These are phyloP conservation scores for Nymphaea thermarum DNA, from an alignment of 164 flowering plant genomes.

Conservation along the genomic window DNA sequence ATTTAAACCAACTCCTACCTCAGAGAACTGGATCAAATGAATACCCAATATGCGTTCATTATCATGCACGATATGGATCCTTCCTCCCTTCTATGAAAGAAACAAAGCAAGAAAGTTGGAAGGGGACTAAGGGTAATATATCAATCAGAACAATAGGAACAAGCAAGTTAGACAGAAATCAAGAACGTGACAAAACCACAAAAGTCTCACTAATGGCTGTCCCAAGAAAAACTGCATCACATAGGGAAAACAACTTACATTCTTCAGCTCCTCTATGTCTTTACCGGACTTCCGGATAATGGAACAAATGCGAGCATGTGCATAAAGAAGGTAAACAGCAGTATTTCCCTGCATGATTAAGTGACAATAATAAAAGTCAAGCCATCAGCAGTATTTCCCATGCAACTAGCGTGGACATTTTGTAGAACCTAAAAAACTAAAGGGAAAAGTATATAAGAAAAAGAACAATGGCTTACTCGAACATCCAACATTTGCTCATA, in stretches of 20 bases:
- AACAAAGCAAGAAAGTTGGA: not conserved
- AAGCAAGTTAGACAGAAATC: not conserved
- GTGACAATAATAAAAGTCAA: not conserved
- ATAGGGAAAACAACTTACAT: conserved; percentile 28
- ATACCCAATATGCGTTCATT: conserved; percentile 79
- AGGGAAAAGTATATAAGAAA: no score
- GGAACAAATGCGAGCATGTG: conserved; percentile 97
- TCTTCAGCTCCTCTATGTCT: conserved; percentile 71
- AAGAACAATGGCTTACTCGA: not conserved
- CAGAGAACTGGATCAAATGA: conserved; percentile 82
- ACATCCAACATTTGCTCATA: conserved; percentile 78
- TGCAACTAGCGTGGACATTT: no score
- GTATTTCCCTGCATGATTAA: conserved; percentile 73
- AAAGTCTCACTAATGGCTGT: not conserved
- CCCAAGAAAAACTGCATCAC: not conserved
- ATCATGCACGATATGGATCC: conserved; percentile 33
- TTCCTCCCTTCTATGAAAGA: not conserved
- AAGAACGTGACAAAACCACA: not conserved
- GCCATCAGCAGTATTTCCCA: no score
- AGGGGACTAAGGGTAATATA: not conserved
- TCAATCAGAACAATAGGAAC: not conserved
- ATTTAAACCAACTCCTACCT: conserved; percentile 29
- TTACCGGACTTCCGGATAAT: conserved; percentile 87
- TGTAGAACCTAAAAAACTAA: no score
- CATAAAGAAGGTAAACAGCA: conserved; percentile 91